Evolutionary conservation across 257 asterid genomes (phyloP).

Genomic region (Solanum tarapatanum): DNA sequence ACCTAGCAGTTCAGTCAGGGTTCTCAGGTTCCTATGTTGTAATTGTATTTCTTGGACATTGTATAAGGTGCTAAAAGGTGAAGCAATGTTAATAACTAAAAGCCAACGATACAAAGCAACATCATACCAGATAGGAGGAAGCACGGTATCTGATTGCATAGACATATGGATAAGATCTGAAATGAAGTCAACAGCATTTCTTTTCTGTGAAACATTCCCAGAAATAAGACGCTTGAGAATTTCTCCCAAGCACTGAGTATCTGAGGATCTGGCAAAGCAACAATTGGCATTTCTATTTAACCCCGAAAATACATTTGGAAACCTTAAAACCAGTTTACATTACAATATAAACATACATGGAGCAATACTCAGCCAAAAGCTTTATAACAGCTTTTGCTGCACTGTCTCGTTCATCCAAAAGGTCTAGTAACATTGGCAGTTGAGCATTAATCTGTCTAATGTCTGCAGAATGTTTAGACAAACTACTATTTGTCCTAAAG

Average conservation of each 20-base stretch:
- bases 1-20: neutral
- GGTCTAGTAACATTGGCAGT: slow-evolving; percentile 47
- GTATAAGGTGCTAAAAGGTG: neutral
- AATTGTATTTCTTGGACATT: neutral
- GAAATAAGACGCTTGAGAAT: slow-evolving; percentile 48
- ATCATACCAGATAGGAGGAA: slow-evolving; percentile 46
- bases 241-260: slow-evolving; percentile 41
- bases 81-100: neutral
- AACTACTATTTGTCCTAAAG: slow-evolving; percentile 37
- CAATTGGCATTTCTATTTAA: slow-evolving; percentile 6
- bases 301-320: neutral
- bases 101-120: neutral
- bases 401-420: slow-evolving; percentile 77
- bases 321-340: neutral
- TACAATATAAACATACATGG: slow-evolving; percentile 32
- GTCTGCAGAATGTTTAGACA: slow-evolving; percentile 30
- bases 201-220: slow-evolving; percentile 46
- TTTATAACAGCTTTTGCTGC: slow-evolving; percentile 76
- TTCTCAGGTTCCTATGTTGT: neutral
- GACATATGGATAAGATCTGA: slow-evolving; percentile 50
- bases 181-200: slow-evolving; percentile 67
- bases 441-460: slow-evolving; percentile 43
- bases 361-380: slow-evolving; percentile 81
- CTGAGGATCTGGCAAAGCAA: slow-evolving; percentile 51
- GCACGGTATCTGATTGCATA: slow-evolving; percentile 32